Evolutionary conservation across 2,329 filamentous ascomycete genomes (phyloP), one percentile per base, ranked within the genome.

Genomic region (Cercospora beticola): DNA sequence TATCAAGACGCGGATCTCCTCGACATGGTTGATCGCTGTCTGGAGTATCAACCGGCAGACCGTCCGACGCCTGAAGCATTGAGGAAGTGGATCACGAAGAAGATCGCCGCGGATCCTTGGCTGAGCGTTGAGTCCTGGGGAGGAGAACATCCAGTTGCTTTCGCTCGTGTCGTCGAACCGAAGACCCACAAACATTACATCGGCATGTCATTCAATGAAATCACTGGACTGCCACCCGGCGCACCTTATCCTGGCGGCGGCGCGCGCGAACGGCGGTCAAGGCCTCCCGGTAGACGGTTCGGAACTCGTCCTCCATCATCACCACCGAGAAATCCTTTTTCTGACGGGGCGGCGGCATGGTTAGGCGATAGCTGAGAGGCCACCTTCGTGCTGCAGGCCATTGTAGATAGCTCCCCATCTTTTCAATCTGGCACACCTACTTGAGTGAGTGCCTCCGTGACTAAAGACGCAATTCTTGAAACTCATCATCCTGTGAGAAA

Each of bases 401-500:
- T 16, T 54, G 21, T 54, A 14, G 12, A 28, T 3, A 7, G 1
- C 4, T 23, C 18, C 21, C 18, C 18, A 54, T 26, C 1, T 23
- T 49, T 23, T 23, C 43, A 14, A 23, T 23, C 8, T 10, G 43
- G 18, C 49, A 16, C 16, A 12, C 5, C 5, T 14, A 23, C 18
- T 33, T 21, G 28, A 1, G 23, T 30, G 3, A 21, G 9, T 58
- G 28, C 54, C 7, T 33, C 16, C 30, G 12, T 16, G 8, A 5
- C 56, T 58, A 66, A 2, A 77, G 65, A 23, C 73, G 65, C 62
- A 82, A 67, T 63, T 76, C 73, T 67, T 83, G 80, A 74, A 78
- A 83, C 60, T 80, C 78, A 4, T 78, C 77, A 56, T 79, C 81
- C 58, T 80, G 78, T 26, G 81, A 80, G 56, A 83, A 81, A 0